Evolutionary conservation across 129 eudicot species (phyloP), one percentile per base, ranked within the genome.

Genomic region (Gnaphalium uliginosum): DNA sequence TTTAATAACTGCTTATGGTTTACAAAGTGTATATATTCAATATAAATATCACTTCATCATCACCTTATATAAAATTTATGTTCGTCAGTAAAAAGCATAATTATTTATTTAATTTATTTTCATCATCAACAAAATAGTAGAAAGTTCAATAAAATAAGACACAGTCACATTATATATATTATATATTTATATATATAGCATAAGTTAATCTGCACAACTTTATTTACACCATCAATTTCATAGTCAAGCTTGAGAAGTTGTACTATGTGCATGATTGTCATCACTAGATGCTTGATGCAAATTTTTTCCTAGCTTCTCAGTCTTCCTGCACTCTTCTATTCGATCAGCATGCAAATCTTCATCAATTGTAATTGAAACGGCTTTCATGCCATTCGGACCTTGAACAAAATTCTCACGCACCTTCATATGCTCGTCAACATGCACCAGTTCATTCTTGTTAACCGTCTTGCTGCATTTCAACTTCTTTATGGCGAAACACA

Each of bases 311-410:
- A 81, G 7, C 76, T 48, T 73, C 82, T 87, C 91, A 48, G 72
- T 83, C 81, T 81, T 89, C 58, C 13, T 64, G 46, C 76, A 85
- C 76, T 68, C 82, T 74, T 89, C 87, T 33, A 82, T 79, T 26
- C 72, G 72, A 22, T 87, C 89, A 26, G 72, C 54, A 56, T 86
- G 93, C 54, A 87, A 79, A 68, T 89, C 93, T 41, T 92, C 98
- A 58, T 92, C 96, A 0, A 89, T 58, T 0, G 87, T 79, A 3
- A 89, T 78, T 2, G 85, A 73, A 37, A 92, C 90, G 22, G 75
- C 66, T 80, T 92, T 54, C 6, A 56, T 74, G 2, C 96, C 94
- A 70, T 76, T 78, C 0, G 93, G 96, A 37, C 90, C 89, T 17
- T 67, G 66, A 23, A 84, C 85, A 29, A 81, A 58, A 11, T 83